Base-by-base conservation (phyloP, 345 rosid species). In the Nephelium lappaceum region DNA sequence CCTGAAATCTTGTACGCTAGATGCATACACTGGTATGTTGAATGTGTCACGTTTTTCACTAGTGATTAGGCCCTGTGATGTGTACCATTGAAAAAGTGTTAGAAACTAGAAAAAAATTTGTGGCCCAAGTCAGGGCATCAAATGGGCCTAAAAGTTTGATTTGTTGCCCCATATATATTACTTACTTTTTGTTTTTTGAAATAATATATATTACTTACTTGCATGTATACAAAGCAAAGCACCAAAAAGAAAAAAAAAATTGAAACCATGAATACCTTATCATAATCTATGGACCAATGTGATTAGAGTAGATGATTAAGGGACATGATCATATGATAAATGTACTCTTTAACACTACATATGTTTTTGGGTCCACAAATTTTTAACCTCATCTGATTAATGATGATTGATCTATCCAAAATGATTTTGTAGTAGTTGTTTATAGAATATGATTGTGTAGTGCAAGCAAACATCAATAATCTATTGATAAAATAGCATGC, bases 1-100 rank as follows among this genome's bases (percentile, higher is more conserved):
- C 85, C 76, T 92, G 79, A 95, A 92, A 58, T 95, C 99, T 79
- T 91, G 95, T 45, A 90, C 79, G 83, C 95, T 95, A 15, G 99
- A 88, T 10, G 99, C 99, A 76, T 92, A 95, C 57, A 95, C 97
- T 1, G 99, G 99, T 39, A 95, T 91, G 84, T 95, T 95, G 91
- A 95, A 95, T 45, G 64, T 73, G 80, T 95, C 99, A 0, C 98
- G 90, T 80, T 90, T 92, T 79, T 92, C 99, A 0, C 78, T 87
- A 7, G 84, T 81, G 25, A 95, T 85, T 9, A 93, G 75, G 6
- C 98, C 95, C 99, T 95, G 79, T 15, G 5, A 23, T 5, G 16
- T 11, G n/a, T 43, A 38, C 16, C 3, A 67, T 49, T 9, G 71
- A 67, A 16, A 41, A 16, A 38, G 51, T 5, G 27, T 16, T 11